These are phyloP conservation scores for Cornus controversa DNA, from an alignment of 148 eudicot genomes.

Conservation along the genomic window DNA sequence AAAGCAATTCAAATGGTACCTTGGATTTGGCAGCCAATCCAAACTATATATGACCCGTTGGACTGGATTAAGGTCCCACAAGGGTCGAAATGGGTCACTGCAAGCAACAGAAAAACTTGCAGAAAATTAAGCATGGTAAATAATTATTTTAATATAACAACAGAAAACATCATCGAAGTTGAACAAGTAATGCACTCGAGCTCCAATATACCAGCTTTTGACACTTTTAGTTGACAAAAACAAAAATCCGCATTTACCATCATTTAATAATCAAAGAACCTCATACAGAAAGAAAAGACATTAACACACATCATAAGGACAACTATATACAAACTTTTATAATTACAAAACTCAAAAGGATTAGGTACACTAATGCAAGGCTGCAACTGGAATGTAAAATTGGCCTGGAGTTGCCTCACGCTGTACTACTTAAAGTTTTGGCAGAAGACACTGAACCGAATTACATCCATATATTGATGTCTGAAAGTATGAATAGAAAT, in stretches of 20 bases:
- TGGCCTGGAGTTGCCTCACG: too few relatives aligned
- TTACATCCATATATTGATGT: not conserved
- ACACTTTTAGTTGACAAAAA: too few relatives aligned
- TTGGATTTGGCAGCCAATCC: conserved; percentile 92
- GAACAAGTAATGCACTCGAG: not conserved
- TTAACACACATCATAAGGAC: not conserved
- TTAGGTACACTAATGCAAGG: too few relatives aligned
- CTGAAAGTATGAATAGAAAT: too few relatives aligned
- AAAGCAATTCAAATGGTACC: conserved; percentile 38
- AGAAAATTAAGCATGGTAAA: not conserved
- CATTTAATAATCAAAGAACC: not conserved
- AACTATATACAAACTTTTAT: too few relatives aligned
- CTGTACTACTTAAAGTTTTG: not conserved
- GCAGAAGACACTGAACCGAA: not conserved
- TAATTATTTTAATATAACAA: not conserved
- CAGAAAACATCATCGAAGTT: not conserved
- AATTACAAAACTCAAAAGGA: not conserved
- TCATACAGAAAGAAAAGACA: not conserved
- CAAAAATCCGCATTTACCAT: too few relatives aligned
- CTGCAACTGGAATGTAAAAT: not conserved
- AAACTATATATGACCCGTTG: conserved; percentile 58
- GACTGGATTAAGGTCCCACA: conserved; percentile 65
- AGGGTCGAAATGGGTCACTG: conserved; percentile 89
- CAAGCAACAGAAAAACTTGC: conserved; percentile 18
- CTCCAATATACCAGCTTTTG: too few relatives aligned